Evolutionary conservation across 306 rosid genomes (phyloP).

Genomic region (Crataegus laevigata): DNA sequence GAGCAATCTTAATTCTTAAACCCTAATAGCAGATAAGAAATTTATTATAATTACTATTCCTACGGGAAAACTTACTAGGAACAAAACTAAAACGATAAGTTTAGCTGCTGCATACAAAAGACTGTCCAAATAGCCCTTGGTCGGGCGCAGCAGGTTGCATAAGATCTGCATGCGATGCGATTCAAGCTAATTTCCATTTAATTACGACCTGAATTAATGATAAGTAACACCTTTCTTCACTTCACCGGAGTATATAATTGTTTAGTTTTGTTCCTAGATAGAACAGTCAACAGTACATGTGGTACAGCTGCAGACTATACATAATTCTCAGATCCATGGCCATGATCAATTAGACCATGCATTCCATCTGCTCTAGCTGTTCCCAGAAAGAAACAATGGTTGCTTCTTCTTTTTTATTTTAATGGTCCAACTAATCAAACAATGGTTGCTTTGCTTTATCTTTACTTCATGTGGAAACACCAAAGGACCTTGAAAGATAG

Average conservation of each 20-base stretch:
- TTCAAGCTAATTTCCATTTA: not conserved
- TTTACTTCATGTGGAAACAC: conserved; percentile 29
- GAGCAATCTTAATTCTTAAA: too few species aligned
- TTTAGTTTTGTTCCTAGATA: not conserved
- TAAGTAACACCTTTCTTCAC: not conserved
- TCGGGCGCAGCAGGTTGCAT: not conserved
- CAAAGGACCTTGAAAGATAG: conserved; percentile 1
- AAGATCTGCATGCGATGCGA: not conserved
- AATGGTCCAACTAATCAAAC: not conserved
- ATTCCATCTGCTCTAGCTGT: not conserved
- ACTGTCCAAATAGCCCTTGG: not conserved
- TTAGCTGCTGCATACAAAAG: too few species aligned
- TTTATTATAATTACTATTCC: too few species aligned
- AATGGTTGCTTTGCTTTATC: conserved; percentile 21
- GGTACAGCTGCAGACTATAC: not conserved
- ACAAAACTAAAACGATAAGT: too few species aligned
- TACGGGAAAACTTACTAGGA: too few species aligned
- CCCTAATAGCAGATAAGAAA: too few species aligned
- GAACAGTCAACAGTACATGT: not conserved
- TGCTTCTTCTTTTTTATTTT: not conserved
- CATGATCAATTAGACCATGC: conserved; percentile 4
- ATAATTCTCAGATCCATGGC: not conserved
- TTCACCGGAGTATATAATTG: not conserved
- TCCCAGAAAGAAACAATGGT: not conserved
- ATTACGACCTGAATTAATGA: not conserved